Evolutionary conservation across 176 grass and related monocot genomes (phyloP), one percentile per base, ranked within the genome.

Genomic region (Tuctoria greenei): DNA sequence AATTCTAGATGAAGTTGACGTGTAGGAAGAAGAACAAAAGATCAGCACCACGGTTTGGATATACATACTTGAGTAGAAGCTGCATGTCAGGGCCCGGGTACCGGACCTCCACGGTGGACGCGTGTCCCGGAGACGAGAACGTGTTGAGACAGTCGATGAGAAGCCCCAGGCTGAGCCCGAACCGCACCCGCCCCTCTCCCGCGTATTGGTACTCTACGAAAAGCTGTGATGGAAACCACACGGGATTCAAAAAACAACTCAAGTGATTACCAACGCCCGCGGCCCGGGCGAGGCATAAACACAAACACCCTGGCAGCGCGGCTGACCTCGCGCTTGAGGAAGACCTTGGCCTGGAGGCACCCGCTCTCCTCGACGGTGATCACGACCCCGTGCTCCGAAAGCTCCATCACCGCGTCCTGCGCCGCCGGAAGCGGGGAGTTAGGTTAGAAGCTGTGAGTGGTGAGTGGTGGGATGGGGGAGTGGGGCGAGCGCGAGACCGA

Each of bases 1-100:
- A 39, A 10, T 56, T 24, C 0, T 16, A 20, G 10, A 1, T 15
- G 11, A 18, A 23, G 15, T 21, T 72, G 1, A n/a, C n/a, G n/a
- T n/a, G n/a, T n/a, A 37, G 6, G 21, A 57, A 25, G 20, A 38
- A 18, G 15, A 46, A 25, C 37, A 57, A 12, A 45, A 23, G 1
- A 37, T 34, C 0, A 37, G 2, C 28, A 31, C 0, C 15, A 69
- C 20, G 54, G 62, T 40, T 0, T 40, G 17, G 72, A 52, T 16
- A 58, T 63, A 25, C 82, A 43, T 78, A 90, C 91, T 92, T 99
- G 52, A 99, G 75, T 13, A 95, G 84, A 61, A 99, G 87, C 87
- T 99, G 89, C 95, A 94, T 98, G 42, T 92, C 95, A 1, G 91
- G 89, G 6, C 91, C 89, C 21, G 95, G 95, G 76, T 95, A 98